These are phyloP conservation scores for Pholiota adiposa DNA, from an alignment of 1,284 basidiomycete species.

Conservation along the genomic window DNA sequence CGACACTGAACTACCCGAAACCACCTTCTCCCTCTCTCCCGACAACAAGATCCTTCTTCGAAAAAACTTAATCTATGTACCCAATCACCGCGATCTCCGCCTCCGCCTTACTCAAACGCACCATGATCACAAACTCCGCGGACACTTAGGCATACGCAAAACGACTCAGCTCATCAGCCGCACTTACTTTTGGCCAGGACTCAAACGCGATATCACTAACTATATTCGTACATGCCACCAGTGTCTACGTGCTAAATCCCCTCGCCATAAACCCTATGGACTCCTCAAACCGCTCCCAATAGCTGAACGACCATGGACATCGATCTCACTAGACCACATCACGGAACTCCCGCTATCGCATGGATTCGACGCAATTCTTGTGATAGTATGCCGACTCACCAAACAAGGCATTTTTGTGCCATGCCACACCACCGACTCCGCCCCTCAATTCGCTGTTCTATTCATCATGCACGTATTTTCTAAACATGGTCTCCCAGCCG, in stretches of 20 bases:
- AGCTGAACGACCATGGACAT: constrained; percentile 39
- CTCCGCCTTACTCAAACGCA: constrained; percentile 30
- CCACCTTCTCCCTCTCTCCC: constrained; percentile 21
- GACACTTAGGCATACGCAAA: constrained; percentile 33
- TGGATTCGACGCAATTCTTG: constrained; percentile 41
- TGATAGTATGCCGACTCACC: too few species aligned
- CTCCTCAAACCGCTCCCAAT: constrained; percentile 39
- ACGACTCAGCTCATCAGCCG: constrained; percentile 25
- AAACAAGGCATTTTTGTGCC: too few species aligned
- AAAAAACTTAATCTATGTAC: constrained; percentile 39
- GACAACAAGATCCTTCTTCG: constrained; percentile 37
- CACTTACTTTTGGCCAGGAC: constrained; percentile 36
- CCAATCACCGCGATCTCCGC: constrained; percentile 32
- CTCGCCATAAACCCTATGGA: constrained; percentile 37
- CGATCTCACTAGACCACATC: constrained; percentile 49
- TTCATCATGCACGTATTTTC: not conserved
- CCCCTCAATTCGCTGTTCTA: not conserved
- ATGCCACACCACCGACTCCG: not conserved
- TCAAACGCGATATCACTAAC: constrained; percentile 25
- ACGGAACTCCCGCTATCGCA: constrained; percentile 38
- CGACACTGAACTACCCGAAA: too few species aligned
- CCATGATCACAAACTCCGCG: constrained; percentile 32
- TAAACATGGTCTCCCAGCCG: constrained; percentile 26
- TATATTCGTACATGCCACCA: constrained; percentile 37
- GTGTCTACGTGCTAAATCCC: constrained; percentile 36